A percentile compares a stretch with the other conserved stretches of the same genome.
These are phyloP conservation scores for Podospora appendiculata DNA, from an alignment of 495 filamentous ascomycete genomes.

Conservation along the genomic window DNA sequence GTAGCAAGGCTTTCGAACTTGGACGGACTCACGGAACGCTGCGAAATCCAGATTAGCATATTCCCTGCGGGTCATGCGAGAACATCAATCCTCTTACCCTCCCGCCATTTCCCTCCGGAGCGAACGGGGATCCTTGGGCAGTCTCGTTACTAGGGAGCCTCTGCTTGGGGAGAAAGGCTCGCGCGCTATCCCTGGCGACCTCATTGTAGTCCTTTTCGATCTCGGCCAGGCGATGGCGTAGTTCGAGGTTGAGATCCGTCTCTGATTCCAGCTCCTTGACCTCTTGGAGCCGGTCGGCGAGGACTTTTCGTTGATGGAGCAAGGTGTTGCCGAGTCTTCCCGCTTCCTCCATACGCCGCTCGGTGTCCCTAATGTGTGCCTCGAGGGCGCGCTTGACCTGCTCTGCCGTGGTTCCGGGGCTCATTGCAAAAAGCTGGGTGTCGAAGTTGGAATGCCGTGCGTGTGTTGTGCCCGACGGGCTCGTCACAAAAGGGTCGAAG, in stretches of 20 bases:
- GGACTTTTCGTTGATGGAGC: conserved; percentile 72
- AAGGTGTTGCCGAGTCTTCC: conserved; percentile 80
- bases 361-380: conserved; percentile 85
- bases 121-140: conserved; percentile 54
- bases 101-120: conserved; percentile 42
- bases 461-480: conserved; percentile 40
- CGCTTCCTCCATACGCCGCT: conserved; percentile 82
- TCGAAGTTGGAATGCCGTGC: conserved; percentile 76
- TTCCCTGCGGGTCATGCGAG: no score
- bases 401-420: conserved; percentile 66
- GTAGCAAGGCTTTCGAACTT: conserved; percentile 80
- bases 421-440: conserved; percentile 67
- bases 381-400: conserved; percentile 84
- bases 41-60: background rate
- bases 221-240: conserved; percentile 75
- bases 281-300: conserved; percentile 74
- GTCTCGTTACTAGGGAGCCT: conserved; percentile 60
- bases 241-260: conserved; percentile 73
- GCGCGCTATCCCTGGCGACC: conserved; percentile 79
- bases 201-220: conserved; percentile 94
- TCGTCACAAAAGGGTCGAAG: conserved; percentile 43
- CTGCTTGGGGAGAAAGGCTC: conserved; percentile 82
- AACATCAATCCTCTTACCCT: conserved; percentile 18
- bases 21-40: conserved; percentile 67
- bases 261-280: conserved; percentile 73